phyloP scores from a whole-genome alignment of 2,329 filamentous ascomycete species.

The Aspergillus candidus region DNA sequence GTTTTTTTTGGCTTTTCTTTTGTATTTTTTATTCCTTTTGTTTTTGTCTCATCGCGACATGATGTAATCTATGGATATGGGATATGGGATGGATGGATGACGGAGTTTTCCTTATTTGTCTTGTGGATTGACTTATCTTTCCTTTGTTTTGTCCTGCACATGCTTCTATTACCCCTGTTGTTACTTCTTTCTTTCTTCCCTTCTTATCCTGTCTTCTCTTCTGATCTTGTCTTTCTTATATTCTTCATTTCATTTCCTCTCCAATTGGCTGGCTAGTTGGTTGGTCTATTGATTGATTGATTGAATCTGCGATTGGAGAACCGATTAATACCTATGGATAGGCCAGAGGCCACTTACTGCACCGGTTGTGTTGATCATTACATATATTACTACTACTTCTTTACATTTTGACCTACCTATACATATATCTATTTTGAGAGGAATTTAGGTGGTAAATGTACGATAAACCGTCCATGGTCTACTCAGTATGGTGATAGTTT shows the following conservation, averaged over 20 bases:
- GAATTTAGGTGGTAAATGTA: too few relatives aligned
- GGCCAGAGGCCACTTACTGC: too few relatives aligned
- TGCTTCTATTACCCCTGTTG: not conserved
- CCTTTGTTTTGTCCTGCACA: not conserved
- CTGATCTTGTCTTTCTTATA: too few relatives aligned
- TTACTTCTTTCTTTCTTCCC: not conserved
- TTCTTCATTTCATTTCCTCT: too few relatives aligned
- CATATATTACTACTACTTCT: not conserved
- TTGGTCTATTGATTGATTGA: too few relatives aligned
- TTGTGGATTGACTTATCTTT: constrained; percentile 2
- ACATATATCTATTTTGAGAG: not conserved
- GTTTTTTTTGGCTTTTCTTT: constrained; percentile 2
- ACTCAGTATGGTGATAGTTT: too few relatives aligned
- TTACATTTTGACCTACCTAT: not conserved
- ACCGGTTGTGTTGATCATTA: constrained; percentile 1
- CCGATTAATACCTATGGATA: too few relatives aligned
- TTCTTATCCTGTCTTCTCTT: too few relatives aligned
- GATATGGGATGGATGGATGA: not conserved
- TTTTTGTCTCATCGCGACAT: not conserved
- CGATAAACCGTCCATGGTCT: too few relatives aligned
- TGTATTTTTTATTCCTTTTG: not conserved
- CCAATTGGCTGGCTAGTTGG: not conserved
- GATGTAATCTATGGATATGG: constrained; percentile 1
- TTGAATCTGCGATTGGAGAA: too few relatives aligned
- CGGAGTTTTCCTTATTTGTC: not conserved